Conservation (phyloP, 352 stramenopile genomes). For the Aphanomyces stellatus region DNA sequence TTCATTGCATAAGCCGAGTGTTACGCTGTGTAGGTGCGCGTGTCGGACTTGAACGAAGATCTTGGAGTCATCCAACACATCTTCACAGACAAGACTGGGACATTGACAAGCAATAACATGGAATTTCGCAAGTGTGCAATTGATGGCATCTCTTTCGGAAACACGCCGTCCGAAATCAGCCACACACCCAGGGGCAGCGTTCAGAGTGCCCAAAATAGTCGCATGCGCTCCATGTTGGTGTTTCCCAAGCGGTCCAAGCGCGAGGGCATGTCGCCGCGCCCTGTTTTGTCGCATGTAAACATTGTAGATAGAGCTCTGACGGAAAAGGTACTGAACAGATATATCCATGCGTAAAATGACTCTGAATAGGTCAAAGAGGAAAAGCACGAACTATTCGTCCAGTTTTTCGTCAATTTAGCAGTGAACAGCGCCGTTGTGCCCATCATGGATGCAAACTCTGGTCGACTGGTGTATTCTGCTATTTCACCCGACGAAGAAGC, state of each 20-base stretch:
- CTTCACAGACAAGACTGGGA: constrained; percentile 93
- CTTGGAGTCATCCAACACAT: constrained; percentile 94
- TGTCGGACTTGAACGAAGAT: constrained; percentile 85
- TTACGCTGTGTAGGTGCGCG: constrained; percentile 54
- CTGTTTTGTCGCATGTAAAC: constrained; percentile 6
- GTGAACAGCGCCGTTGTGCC: constrained; percentile 53
- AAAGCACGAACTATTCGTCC: neutral
- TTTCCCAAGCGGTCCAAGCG: neutral
- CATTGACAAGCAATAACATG: constrained; percentile 90
- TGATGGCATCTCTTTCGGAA: constrained; percentile 66
- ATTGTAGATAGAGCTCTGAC: constrained; percentile 8
- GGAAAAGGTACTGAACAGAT: neutral
- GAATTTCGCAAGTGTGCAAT: constrained; percentile 90
- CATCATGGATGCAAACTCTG: constrained; percentile 9
- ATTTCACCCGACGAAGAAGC: constrained; percentile 73
- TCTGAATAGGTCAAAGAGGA: constrained; percentile 6
- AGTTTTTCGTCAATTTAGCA: constrained; percentile 45
- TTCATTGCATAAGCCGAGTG: constrained; percentile 33
- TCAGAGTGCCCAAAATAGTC: neutral
- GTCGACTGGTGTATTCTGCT: constrained; percentile 49
- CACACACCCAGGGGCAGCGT: neutral
- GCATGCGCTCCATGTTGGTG: neutral
- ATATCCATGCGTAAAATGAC: neutral
- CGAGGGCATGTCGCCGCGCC: neutral
- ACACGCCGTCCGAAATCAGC: neutral